Conservation (phyloP, 768 basidiomycete genomes). For the Pisolithus sp. region DNA sequence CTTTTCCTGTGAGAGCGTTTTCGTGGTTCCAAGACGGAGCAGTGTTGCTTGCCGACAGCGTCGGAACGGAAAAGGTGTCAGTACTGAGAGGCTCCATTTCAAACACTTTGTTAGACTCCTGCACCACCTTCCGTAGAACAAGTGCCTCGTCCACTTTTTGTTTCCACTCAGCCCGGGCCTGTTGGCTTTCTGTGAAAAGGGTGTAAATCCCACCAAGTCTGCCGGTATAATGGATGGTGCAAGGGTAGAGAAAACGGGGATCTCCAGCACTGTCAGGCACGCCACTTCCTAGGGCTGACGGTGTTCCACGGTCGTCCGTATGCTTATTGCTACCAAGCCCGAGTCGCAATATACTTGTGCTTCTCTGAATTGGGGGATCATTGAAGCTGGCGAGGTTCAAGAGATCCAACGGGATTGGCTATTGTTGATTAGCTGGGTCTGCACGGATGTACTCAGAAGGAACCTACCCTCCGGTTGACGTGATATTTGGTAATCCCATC, state of each 20-base stretch:
- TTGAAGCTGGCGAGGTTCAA: constrained; percentile 79
- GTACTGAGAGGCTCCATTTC: constrained; percentile 86
- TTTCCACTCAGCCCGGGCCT: constrained; percentile 81
- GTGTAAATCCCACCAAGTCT: constrained; percentile 82
- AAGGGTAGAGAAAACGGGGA: constrained; percentile 76
- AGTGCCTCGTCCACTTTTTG: constrained; percentile 84
- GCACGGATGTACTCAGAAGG: not conserved
- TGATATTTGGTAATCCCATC: constrained; percentile 71
- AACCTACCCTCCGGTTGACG: constrained; percentile 70
- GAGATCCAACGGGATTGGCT: constrained; percentile 93
- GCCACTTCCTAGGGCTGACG: constrained; percentile 21
- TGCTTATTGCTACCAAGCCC: constrained; percentile 39
- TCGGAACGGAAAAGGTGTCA: constrained; percentile 81
- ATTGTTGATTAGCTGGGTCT: not conserved
- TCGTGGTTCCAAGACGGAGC: constrained; percentile 62
- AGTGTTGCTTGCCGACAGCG: constrained; percentile 40
- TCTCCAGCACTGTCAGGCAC: constrained; percentile 44
- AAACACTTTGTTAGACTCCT: constrained; percentile 92
- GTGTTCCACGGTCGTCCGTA: constrained; percentile 17
- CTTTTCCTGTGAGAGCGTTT: constrained; percentile 69
- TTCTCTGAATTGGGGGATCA: constrained; percentile 71
- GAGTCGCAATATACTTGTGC: constrained; percentile 64
- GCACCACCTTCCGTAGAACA: constrained; percentile 74
- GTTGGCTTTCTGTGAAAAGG: constrained; percentile 77
- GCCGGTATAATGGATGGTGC: constrained; percentile 85